Base-by-base conservation (phyloP, 306 rosid species). In the Medicago lupulina region DNA sequence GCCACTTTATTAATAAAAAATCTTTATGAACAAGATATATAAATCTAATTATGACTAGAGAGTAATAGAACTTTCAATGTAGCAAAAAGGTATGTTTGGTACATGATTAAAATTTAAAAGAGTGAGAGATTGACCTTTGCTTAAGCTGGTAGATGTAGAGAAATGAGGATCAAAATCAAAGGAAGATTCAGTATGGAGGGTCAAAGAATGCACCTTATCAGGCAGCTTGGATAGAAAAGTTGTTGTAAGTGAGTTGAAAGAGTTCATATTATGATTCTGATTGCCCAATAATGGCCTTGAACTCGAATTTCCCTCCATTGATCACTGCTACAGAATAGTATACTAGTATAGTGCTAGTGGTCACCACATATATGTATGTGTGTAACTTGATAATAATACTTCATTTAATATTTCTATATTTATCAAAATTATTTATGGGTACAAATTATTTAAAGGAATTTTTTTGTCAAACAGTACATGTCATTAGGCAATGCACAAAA, bases 191-290 rank as follows among this genome's bases (percentile, higher is more conserved):
- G 89, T 63, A 18, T 87, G 86, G 25, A 88, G 38, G 71, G 74
- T 66, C 43, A 61, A 14, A 18, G 89, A 66, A 15, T 82, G 89
- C 60, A 90, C 74, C 60, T 88, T 85, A 4, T 82, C 84, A 3
- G 91, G 91, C 68, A 90, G 73, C 61, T 74, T 87, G 41, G 90
- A 85, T 25, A 87, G 34, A 72, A 90, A 90, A 4, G 79, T 81
- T 38, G 65, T 3, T 51, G 71, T 82, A 62, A 87, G 47, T 28
- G 85, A 76, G 77, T 73, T 75, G 57, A 78, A 71, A 1, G 85
- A 75, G 74, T 81, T 78, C 60, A 49, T 67, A 58, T 81, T 76
- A 78, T 6, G 76, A 50, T 70, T 67, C 49, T 28, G 40, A 7
- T 17, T 34, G 47, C 28, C 77, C 71, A 61, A 9, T 14, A 61